Evolutionary conservation across 148 eudicot species (phyloP), one percentile per base, ranked within the genome.

Genomic region (Camellia lanceoleosa): DNA sequence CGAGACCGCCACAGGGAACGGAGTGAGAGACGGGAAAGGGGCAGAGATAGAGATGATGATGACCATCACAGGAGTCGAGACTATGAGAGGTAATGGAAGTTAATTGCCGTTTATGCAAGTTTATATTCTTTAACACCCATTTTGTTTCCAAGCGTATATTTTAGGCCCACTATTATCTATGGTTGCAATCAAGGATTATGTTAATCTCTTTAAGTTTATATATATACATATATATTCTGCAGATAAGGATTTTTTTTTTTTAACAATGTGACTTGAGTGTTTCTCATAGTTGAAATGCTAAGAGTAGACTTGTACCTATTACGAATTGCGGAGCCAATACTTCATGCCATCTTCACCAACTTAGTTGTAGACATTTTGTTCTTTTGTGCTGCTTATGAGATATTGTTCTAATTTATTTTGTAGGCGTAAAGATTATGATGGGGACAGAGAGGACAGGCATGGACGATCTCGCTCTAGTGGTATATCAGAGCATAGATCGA

Each of bases 401-500:
- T 59, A 59, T 51, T 71, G 75, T 49, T 52, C 10, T 51, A 20
- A 71, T 51, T 71, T 71, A 51, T 42, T 16, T 51, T 51, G 42
- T 12, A 51, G 75, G 42, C 60, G 43, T 7, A 52, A 12, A 71
- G 60, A 49, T 23, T 71, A 20, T 52, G 60, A 94, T 42, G 87
- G 84, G 74, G 97, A 89, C 72, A 85, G 87, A 83, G 98, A 94
- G 77, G 94, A 86, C 58, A 89, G 92, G 78, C 89, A 77, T 73
- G 83, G 88, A 19, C 85, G 86, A 51, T 97, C 99, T 85, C 95
- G 72, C 73, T 89, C 97, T 3, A 88, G 84, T 75, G 89, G 87
- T 68, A 91, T 85, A 88, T 91, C 99, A 56, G 94, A 89, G 83
- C 91, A 84, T 82, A 91, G 92, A 84, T 92, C 98, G 65, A 81